Conservation (phyloP, 2,329 filamentous ascomycete genomes). For the Ophiosphaerella korrae region DNA sequence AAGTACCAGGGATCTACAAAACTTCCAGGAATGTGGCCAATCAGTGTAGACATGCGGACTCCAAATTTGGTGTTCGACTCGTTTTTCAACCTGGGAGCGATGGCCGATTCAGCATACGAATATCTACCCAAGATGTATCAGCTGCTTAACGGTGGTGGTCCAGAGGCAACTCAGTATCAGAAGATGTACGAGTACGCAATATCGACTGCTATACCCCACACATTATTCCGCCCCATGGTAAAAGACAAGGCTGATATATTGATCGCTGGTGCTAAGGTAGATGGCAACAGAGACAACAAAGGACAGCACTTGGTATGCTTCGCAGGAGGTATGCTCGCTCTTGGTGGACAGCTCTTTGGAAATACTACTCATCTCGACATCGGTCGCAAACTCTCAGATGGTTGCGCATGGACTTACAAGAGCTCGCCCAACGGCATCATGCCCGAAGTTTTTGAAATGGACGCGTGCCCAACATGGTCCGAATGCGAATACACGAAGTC, state of each 20-base stretch:
- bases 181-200: conserved; percentile 62
- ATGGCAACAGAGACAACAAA: conserved; percentile 49
- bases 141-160: conserved; percentile 51
- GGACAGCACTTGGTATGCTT: conserved; percentile 65
- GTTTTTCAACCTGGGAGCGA: conserved; percentile 38
- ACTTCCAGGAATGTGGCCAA: conserved; percentile 55
- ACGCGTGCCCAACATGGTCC: conserved; percentile 49
- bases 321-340: conserved; percentile 65
- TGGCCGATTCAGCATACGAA: conserved; percentile 44
- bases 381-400: conserved; percentile 62
- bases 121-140: conserved; percentile 54
- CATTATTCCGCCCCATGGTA: conserved; percentile 57
- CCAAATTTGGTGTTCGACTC: conserved; percentile 49
- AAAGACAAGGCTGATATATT: conserved; percentile 54
- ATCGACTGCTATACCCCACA: conserved; percentile 50
- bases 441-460: conserved; percentile 60
- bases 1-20: conserved; percentile 48
- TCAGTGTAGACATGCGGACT: conserved; percentile 47
- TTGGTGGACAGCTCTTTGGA: conserved; percentile 62
- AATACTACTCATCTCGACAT: conserved; percentile 59
- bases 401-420: conserved; percentile 66
- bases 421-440: conserved; percentile 62
- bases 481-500: conserved; percentile 46
- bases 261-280: conserved; percentile 49
- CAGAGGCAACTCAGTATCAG: conserved; percentile 54